phyloP scores from a whole-genome alignment of 2,329 filamentous ascomycete species.

The Cytospora paraplurivora region DNA sequence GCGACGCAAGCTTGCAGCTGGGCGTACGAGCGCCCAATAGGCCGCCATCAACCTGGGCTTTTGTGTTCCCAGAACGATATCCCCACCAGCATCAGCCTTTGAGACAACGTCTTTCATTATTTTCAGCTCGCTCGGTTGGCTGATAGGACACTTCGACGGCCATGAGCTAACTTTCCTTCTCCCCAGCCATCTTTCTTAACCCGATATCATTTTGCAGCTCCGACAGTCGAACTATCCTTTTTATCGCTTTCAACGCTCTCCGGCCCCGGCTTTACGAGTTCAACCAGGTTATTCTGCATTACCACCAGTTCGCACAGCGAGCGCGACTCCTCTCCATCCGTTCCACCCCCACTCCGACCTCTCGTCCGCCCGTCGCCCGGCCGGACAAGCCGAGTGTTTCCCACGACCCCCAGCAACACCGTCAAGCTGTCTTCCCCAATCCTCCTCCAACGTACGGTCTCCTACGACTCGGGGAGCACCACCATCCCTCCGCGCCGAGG shows the following conservation, averaged over 20 bases:
- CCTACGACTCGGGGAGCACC: constrained; percentile 74
- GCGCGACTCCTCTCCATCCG: constrained; percentile 29
- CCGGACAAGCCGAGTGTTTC: constrained; percentile 28
- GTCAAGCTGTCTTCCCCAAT: constrained; percentile 94
- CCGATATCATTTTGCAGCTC: constrained; percentile 23
- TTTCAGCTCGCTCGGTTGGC: constrained; percentile 23
- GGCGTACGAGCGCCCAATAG: constrained; percentile 18
- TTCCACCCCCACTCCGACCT: constrained; percentile 29
- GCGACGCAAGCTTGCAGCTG: constrained; percentile 9
- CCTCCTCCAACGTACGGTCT: constrained; percentile 85
- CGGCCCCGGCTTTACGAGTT: background rate
- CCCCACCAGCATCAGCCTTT: constrained; percentile 7
- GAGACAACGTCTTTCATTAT: constrained; percentile 13
- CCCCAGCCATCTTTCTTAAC: constrained; percentile 28
- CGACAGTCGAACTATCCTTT: constrained; percentile 6
- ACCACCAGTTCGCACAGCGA: constrained; percentile 7
- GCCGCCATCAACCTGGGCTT: constrained; percentile 10
- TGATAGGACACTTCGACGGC: background rate
- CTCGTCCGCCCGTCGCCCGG: constrained; percentile 33
- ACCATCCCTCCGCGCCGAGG: constrained; percentile 68
- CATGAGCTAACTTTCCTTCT: constrained; percentile 14
- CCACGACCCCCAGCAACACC: constrained; percentile 60
- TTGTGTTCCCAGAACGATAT: constrained; percentile 16
- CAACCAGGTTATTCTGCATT: constrained; percentile 6
- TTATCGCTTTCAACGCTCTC: background rate